Evolutionary conservation across 805 yeast genomes (phyloP).

Genomic region (Komagataella ulmi): DNA sequence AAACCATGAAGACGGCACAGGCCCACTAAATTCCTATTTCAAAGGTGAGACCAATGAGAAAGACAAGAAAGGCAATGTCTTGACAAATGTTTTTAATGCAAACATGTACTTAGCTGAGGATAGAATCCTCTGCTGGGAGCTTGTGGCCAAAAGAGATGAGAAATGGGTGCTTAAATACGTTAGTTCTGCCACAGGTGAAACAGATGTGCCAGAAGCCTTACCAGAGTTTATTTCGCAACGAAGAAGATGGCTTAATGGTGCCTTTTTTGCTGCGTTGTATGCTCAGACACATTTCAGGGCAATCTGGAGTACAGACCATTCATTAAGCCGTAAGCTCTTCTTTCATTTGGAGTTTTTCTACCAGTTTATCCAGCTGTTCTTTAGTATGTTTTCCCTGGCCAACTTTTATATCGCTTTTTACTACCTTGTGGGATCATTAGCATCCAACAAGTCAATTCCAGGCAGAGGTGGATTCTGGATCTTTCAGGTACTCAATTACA

Average conservation of each 20-base stretch:
- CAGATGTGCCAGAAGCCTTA: constrained; percentile 90
- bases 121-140: constrained; percentile 91
- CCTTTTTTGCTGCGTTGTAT: constrained; percentile 90
- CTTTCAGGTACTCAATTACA: constrained; percentile 76
- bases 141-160: constrained; percentile 72
- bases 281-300: constrained; percentile 76
- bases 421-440: constrained; percentile 81
- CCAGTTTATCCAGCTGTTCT: constrained; percentile 66
- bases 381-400: constrained; percentile 86
- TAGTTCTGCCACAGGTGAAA: constrained; percentile 86
- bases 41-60: constrained; percentile 55
- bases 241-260: constrained; percentile 97
- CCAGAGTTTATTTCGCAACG: constrained; percentile 95
- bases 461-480: constrained; percentile 70
- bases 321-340: constrained; percentile 62
- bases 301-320: constrained; percentile 85
- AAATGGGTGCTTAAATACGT: constrained; percentile 90
- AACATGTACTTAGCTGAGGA: constrained; percentile 97
- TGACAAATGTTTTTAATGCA: constrained; percentile 74
- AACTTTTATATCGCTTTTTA: constrained; percentile 89
- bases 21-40: constrained; percentile 82
- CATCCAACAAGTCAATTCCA: constrained; percentile 30
- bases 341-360: constrained; percentile 82
- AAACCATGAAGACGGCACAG: constrained; percentile 82
- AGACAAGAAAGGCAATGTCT: neutral